phyloP scores from a whole-genome alignment of 2,329 filamentous ascomycete genomes.

The Arthroderma sp. region DNA sequence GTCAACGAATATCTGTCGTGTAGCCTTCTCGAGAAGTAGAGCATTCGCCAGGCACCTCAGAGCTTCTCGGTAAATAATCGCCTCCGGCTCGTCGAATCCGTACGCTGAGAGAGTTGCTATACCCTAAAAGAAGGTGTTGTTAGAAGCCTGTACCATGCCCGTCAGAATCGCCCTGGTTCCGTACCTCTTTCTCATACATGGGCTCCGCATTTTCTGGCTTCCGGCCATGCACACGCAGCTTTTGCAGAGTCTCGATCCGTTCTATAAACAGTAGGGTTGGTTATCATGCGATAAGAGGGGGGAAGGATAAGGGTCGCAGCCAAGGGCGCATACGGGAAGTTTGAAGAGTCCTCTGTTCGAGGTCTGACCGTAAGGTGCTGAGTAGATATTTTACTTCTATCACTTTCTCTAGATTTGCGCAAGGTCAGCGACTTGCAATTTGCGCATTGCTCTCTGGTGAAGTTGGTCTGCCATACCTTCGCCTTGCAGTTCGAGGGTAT shows the following conservation, averaged over 20 bases:
- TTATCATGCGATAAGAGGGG: slow-evolving; percentile 2
- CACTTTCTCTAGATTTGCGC: slow-evolving; percentile 47
- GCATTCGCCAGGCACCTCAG: slow-evolving; percentile 78
- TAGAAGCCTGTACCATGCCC: slow-evolving; percentile 2
- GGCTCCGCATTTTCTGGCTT: slow-evolving; percentile 60
- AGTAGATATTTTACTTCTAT: slow-evolving; percentile 56
- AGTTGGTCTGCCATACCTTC: slow-evolving; percentile 7
- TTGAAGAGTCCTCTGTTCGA: slow-evolving; percentile 47
- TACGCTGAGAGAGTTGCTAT: slow-evolving; percentile 60
- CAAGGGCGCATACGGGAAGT: slow-evolving; percentile 43
- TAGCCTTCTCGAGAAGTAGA: slow-evolving; percentile 55
- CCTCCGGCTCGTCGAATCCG: slow-evolving; percentile 56
- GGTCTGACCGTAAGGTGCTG: slow-evolving; percentile 49
- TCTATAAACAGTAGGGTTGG: slow-evolving; percentile 17
- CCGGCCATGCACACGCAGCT: slow-evolving; percentile 69
- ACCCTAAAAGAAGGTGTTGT: slow-evolving; percentile 42
- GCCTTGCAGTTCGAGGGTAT: slow-evolving; percentile 14
- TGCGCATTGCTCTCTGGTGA: not conserved
- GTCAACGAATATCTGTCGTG: slow-evolving; percentile 62
- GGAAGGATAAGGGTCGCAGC: not conserved
- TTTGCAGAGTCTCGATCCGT: slow-evolving; percentile 35
- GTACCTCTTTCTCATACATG: slow-evolving; percentile 69
- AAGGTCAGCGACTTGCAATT: not conserved
- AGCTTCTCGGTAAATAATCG: slow-evolving; percentile 58
- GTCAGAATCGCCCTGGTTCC: slow-evolving; percentile 13